A percentile compares a stretch with the other conserved stretches of the same genome.
phyloP scores from a whole-genome alignment of 1,139 yeast genomes.

The Protomyces gravidus region DNA sequence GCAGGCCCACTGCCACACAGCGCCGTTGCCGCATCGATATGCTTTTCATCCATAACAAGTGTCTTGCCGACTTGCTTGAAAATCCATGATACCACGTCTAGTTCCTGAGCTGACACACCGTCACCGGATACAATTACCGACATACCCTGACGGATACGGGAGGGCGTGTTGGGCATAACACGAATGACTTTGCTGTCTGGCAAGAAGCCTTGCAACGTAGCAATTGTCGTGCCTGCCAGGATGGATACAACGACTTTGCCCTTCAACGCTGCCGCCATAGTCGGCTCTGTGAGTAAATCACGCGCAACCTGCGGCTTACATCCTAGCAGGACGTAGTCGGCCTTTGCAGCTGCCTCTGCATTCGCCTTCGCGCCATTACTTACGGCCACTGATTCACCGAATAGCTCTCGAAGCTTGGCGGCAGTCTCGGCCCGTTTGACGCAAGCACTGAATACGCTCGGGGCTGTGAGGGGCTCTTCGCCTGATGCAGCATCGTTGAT shows the following conservation, averaged over 20 bases:
- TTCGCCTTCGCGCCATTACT: constrained; percentile 37
- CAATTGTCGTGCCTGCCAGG: constrained; percentile 88
- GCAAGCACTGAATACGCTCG: constrained; percentile 69
- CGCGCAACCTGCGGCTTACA: constrained; percentile 49
- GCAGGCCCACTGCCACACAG: constrained; percentile 98
- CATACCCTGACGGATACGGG: constrained; percentile 81
- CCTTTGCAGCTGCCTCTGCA: constrained; percentile 43
- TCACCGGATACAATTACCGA: constrained; percentile 66
- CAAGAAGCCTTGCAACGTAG: constrained; percentile 48
- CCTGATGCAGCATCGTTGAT: constrained; percentile 18
- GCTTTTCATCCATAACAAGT: constrained; percentile 54
- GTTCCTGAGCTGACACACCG: constrained; percentile 46
- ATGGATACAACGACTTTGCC: constrained; percentile 71
- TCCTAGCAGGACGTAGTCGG: constrained; percentile 73
- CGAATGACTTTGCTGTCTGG: constrained; percentile 54
- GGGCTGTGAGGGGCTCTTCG: constrained; percentile 50
- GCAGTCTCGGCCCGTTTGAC: constrained; percentile 57
- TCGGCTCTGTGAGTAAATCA: constrained; percentile 46
- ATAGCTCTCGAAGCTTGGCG: constrained; percentile 47
- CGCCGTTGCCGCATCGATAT: constrained; percentile 95
- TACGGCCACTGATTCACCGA: constrained; percentile 52
- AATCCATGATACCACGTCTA: constrained; percentile 65
- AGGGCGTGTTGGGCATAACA: constrained; percentile 98
- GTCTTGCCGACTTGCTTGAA: constrained; percentile 53
- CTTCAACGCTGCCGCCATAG: constrained; percentile 43